Evolutionary conservation across 2,329 filamentous ascomycete genomes (phyloP), one percentile per base, ranked within the genome.

Genomic region (Paradendryphiella salina): DNA sequence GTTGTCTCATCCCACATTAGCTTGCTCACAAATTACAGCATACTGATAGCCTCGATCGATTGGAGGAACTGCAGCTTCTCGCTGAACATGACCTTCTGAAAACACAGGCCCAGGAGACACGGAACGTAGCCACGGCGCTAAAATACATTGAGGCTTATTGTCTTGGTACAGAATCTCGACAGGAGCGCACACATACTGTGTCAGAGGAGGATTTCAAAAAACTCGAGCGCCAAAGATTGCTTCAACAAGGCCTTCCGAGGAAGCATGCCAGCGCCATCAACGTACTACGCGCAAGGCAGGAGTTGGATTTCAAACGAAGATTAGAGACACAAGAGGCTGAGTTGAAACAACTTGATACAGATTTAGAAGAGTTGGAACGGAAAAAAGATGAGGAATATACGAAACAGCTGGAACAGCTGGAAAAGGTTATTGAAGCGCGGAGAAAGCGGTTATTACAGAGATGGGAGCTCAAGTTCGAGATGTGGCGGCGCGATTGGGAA

Each of bases 71-170:
- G 46, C 76, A 78, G 54, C 68, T 78, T 13, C 60, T 66, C 11
- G 73, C 72, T 15, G 76, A 79, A 56, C 70, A 75, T 31, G 73
- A 75, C 36, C 61, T 79, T 18, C 72, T 74, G 29, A 65, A 70
- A 43, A 48, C 64, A 3, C 77, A 80, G 17, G 67, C 64, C 1
- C 64, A 73, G 20, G 77, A 79, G 52, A 62, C 64, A 10, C 69
- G 73, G 31, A 77, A 78, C 56, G 72, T 71, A 9, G 73, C 72
- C 0, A 78, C 75, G 2, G 77, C 76, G 0, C 59, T 79, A 3
- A 76, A 75, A 52, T 74, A 79, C 52, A 78, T 79, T 70, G 75
- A 77, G 50, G 76, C 76, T 3, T 80, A 78, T 53, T 79, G 77
- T 49, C 69, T 70, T 4, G 76, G 75, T 10, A 68, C 61, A 13